phyloP scores from a whole-genome alignment of 2,329 filamentous ascomycete genomes.

The Claviceps humidiphila region DNA sequence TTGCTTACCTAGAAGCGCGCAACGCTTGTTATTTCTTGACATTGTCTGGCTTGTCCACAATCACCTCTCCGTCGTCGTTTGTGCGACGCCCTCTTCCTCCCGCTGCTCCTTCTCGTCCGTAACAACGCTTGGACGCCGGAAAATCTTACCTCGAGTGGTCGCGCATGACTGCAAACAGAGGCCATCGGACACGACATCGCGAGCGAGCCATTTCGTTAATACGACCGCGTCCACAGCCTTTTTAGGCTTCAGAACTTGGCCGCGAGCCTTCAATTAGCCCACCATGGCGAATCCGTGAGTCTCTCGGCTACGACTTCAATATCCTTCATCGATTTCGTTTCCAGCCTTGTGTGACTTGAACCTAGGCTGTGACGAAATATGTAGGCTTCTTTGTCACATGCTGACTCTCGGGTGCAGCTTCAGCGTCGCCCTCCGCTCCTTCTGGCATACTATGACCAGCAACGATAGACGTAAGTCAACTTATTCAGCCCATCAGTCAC shows the following conservation, averaged over 20 bases:
- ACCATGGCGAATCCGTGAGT: constrained; percentile 13
- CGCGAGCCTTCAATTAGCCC: constrained; percentile 1
- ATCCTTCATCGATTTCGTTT: not conserved
- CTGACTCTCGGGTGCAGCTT: constrained; percentile 32
- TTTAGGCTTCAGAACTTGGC: not conserved
- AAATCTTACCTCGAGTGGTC: not conserved
- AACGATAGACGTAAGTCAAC: constrained; percentile 49
- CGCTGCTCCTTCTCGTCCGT: not conserved
- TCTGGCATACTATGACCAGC: constrained; percentile 86
- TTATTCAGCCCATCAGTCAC: not conserved
- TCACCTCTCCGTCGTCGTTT: not conserved
- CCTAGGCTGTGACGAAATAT: not conserved
- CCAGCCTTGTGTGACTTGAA: not conserved
- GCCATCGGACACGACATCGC: not conserved
- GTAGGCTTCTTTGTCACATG: not conserved
- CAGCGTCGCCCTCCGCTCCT: constrained; percentile 64
- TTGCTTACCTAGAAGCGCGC: not conserved
- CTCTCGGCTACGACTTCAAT: not conserved
- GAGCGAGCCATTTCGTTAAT: not conserved
- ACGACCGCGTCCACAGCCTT: not conserved
- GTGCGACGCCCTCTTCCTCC: not conserved
- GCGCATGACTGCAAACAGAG: not conserved
- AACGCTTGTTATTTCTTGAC: not conserved
- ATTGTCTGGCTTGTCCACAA: not conserved
- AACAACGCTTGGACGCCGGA: not conserved